Evolutionary conservation across 148 eudicot genomes (phyloP), one percentile per base, ranked within the genome.

Genomic region (Rhododendron ferrugineum): DNA sequence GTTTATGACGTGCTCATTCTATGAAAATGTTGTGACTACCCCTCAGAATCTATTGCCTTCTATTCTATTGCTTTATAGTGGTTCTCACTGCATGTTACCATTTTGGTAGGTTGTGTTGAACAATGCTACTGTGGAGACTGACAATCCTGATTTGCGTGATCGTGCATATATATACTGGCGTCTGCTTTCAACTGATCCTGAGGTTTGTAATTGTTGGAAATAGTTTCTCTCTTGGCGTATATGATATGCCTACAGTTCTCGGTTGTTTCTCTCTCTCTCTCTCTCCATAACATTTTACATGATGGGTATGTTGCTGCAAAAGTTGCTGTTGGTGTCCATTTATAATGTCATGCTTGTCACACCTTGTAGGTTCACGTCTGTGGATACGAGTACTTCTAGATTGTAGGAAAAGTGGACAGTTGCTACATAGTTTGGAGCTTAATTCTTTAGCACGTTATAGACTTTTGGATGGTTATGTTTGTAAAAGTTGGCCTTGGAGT

Each of bases 81-180:
- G 13, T 79, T 68, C 14, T 72, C 75, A 58, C 76, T 40, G 62
- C 22, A 23, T 83, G n/a, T 85, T 37, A 73, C 82, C 18, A 10
- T 90, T 62, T 86, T 88, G 73, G 22, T 87, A 96, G 99, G 99
- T 95, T 84, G 99, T 97, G 77, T 90, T 97, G 92, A 97, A 97
- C 87, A 97, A 95, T 90, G 99, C 99, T 77, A 97, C 98, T 87
- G 95, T 97, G 88, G 99, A 97, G 91, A 97, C 99, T 76, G 98
- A 97, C 90, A 97, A 97, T 87, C 99, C 99, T 30, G 99, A 97
- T 88, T 89, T 97, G 80, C 94, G 98, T 79, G 99, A 97, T 84
- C 99, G 98, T 86, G 98, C 99, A 66, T 95, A 97, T 86, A 97
- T 97, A 78, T 97, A 97, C 83, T 97, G 99, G 99, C 97, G 98